These are phyloP conservation scores for Nematodospora anomalae DNA, from an alignment of 1,139 yeast genomes.

Conservation along the genomic window DNA sequence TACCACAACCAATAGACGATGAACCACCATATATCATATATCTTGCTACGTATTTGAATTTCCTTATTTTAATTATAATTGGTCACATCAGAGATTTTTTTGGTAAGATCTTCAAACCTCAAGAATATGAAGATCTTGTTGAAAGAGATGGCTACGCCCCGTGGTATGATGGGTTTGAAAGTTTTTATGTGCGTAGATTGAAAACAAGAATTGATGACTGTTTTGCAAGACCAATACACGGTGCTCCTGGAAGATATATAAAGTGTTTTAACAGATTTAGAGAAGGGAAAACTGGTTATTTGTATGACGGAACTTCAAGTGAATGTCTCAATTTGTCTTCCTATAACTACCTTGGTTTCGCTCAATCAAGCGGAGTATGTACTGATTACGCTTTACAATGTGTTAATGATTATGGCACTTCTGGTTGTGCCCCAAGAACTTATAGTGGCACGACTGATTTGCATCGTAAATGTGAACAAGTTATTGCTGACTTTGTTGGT, in stretches of 20 bases:
- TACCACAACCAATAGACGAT: constrained; percentile 64
- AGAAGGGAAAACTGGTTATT: constrained; percentile 58
- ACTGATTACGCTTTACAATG: constrained; percentile 73
- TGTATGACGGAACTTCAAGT: constrained; percentile 70
- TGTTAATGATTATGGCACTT: constrained; percentile 68
- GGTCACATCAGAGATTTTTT: constrained; percentile 92
- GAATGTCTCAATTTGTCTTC: constrained; percentile 86
- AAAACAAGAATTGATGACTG: constrained; percentile 91
- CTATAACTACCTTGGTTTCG: constrained; percentile 94
- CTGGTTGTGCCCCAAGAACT: constrained; percentile 76
- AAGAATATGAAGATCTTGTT: constrained; percentile 62
- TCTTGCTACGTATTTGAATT: constrained; percentile 80
- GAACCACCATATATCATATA: constrained; percentile 86
- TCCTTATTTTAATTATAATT: constrained; percentile 75
- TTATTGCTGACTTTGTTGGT: constrained; percentile 84
- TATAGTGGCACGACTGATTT: constrained; percentile 75
- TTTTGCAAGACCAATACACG: constrained; percentile 92
- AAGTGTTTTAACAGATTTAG: constrained; percentile 76
- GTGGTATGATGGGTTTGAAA: constrained; percentile 90
- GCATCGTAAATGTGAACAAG: constrained; percentile 70
- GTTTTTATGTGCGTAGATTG: constrained; percentile 88
- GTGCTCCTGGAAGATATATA: constrained; percentile 94
- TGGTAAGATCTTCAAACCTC: constrained; percentile 71
- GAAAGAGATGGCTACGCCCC: constrained; percentile 94
- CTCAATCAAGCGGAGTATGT: constrained; percentile 90